Evolutionary conservation across 352 stramenopile species (phyloP), one percentile per base, ranked within the genome.

Genomic region (Pythium chondricola): DNA sequence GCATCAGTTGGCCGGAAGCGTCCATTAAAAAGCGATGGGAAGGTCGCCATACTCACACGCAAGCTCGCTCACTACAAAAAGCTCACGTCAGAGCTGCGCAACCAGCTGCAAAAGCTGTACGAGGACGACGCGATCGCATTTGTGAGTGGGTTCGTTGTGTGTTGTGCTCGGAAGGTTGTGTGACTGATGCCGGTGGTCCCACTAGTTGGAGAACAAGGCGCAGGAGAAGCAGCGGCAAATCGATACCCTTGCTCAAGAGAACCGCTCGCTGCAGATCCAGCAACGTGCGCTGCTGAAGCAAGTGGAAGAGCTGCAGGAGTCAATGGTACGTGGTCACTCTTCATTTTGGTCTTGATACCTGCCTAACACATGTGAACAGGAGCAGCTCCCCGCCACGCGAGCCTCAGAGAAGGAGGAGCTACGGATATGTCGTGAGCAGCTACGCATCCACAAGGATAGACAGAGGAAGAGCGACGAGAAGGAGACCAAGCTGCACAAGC

Each of bases 161-260:
- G n/a, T n/a, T n/a, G n/a, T n/a, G n/a, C n/a, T n/a, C n/a, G n/a
- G n/a, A n/a, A n/a, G 27, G 41, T n/a, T 40, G 20, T 31, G 38
- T 30, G 38, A 31, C 17, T 46, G 40, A 7, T n/a, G 22, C 21
- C 18, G 6, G 10, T 50, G 21, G 48, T 27, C 26, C 41, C 4
- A 3, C 7, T 31, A 88, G 73, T 42, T 92, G 0, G 74, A 84
- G 36, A 92, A 88, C 56, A 69, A 67, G 29, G 61, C 63, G 4
- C 76, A 80, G 45, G 80, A 85, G 36, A 85, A 77, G 47, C 69
- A 87, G 40, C 63, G 69, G 13, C 62, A 67, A 22, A 74, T 89
- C 21, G 71, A 88, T 2, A 46, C 76, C n/a, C 43, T 92, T 2
- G 24, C 49, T 18, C 61, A 74, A 4, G 75, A 92, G 38, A 92